Evolutionary conservation across 2,329 filamentous ascomycete species (phyloP).

Genomic region (Hymenotorrendiella dingleyae): DNA sequence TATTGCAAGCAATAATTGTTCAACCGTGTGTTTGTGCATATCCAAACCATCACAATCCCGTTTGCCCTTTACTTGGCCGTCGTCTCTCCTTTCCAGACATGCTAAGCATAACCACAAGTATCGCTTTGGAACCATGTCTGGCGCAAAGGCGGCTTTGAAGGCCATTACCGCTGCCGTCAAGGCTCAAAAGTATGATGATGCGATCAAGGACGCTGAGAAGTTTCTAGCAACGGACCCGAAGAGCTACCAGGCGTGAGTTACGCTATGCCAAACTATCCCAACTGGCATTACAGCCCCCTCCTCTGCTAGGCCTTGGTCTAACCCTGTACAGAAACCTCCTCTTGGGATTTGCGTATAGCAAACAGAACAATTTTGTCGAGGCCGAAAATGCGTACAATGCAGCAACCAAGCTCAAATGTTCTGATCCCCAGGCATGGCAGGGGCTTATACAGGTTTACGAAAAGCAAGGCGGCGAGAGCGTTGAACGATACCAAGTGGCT

Average conservation of each 20-base stretch:
- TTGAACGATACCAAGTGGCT: conserved; percentile 69
- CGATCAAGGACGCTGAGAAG: conserved; percentile 60
- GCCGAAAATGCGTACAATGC: conserved; percentile 71
- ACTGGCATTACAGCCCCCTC: background rate
- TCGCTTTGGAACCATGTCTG: conserved; percentile 24
- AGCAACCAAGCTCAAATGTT: conserved; percentile 65
- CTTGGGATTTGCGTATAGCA: conserved; percentile 77
- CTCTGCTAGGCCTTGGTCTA: background rate
- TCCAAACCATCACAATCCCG: too few species aligned
- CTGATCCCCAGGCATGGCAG: conserved; percentile 84
- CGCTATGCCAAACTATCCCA: too few species aligned
- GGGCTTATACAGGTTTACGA: conserved; percentile 84
- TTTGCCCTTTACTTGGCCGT: too few species aligned
- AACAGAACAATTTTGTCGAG: conserved; percentile 62
- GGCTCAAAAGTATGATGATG: conserved; percentile 72
- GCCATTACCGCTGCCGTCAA: conserved; percentile 73
- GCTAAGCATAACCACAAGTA: conserved; percentile 6
- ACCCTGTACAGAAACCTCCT: conserved; percentile 62
- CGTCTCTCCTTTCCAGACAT: conserved; percentile 10
- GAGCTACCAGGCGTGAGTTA: conserved; percentile 72
- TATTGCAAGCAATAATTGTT: too few species aligned
- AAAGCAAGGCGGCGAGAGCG: conserved; percentile 61
- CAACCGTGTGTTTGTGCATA: too few species aligned
- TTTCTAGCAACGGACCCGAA: conserved; percentile 67
- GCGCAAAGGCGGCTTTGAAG: conserved; percentile 69